Evolutionary conservation across 345 rosid genomes (phyloP).

Genomic region (Xanthoceras sorbifolium): DNA sequence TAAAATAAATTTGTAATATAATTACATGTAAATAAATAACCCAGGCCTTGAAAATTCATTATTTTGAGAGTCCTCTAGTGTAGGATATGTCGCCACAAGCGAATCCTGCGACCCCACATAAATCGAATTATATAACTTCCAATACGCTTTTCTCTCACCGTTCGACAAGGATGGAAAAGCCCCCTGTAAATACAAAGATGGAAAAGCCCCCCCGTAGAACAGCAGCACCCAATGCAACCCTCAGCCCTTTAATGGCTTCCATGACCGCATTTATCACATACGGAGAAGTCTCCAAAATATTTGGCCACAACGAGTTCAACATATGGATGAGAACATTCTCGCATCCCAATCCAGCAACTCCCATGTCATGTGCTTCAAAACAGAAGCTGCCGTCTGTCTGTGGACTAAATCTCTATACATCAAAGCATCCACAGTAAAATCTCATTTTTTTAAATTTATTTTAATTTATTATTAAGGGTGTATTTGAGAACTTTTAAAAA

Average conservation of each 20-base stretch:
- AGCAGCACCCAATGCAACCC: slow-evolving; percentile 93
- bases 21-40: slow-evolving; percentile 62
- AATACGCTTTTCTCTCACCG: too few relatives aligned
- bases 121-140: slow-evolving; percentile 91
- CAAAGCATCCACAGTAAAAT: slow-evolving; percentile 92
- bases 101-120: slow-evolving; percentile 93
- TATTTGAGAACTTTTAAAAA: too few relatives aligned
- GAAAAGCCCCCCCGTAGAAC: slow-evolving; percentile 84
- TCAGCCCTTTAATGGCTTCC: slow-evolving; percentile 98
- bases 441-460: too few relatives aligned
- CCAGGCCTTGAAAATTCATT: slow-evolving; percentile 90
- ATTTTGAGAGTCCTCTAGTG: slow-evolving; percentile 68
- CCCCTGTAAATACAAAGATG: too few relatives aligned
- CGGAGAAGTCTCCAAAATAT: slow-evolving; percentile 96
- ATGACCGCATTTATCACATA: slow-evolving; percentile 94
- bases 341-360: slow-evolving; percentile 97
- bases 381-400: slow-evolving; percentile 98
- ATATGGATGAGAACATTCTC: slow-evolving; percentile 91
- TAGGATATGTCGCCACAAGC: slow-evolving; percentile 90
- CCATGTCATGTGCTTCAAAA: slow-evolving; percentile 97
- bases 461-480: too few relatives aligned
- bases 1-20: too few relatives aligned
- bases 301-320: slow-evolving; percentile 95
- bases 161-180: too few relatives aligned
- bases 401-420: slow-evolving; percentile 98